Evolutionary conservation across 768 basidiomycete genomes (phyloP).

Genomic region (Pleurotus citrinopileatus): DNA sequence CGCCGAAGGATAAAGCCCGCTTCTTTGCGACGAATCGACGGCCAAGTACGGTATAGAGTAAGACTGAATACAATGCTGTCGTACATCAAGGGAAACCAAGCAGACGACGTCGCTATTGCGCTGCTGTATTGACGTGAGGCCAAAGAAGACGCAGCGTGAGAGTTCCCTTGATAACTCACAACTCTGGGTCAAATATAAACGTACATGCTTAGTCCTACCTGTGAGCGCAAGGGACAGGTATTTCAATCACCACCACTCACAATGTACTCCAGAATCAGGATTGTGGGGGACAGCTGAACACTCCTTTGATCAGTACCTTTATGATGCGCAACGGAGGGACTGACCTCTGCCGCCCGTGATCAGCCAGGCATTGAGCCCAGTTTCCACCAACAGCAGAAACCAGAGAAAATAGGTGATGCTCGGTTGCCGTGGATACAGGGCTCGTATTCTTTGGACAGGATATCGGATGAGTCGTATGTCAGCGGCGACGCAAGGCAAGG

Average conservation of each 20-base stretch:
- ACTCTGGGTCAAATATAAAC: constrained; percentile 5
- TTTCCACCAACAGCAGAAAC: constrained; percentile 39
- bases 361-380: constrained; percentile 53
- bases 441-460: constrained; percentile 26
- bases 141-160: neutral
- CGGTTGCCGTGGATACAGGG: constrained; percentile 32
- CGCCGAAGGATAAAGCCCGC: constrained; percentile 37
- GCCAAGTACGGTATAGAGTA: constrained; percentile 35
- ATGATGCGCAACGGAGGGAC: constrained; percentile 17
- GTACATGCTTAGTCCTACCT: neutral
- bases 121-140: constrained; percentile 27
- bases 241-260: constrained; percentile 17
- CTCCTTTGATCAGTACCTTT: neutral
- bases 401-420: constrained; percentile 27
- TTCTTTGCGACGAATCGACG: constrained; percentile 27
- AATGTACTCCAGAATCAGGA: constrained; percentile 31
- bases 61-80: constrained; percentile 40
- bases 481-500: neutral
- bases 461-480: no score
- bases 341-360: constrained; percentile 47
- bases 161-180: neutral
- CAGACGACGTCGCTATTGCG: constrained; percentile 40
- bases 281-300: constrained; percentile 43
- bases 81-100: constrained; percentile 48
- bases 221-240: neutral